These are phyloP conservation scores for Naganishia friedmannii DNA, from an alignment of 768 basidiomycete genomes.

Conservation along the genomic window DNA sequence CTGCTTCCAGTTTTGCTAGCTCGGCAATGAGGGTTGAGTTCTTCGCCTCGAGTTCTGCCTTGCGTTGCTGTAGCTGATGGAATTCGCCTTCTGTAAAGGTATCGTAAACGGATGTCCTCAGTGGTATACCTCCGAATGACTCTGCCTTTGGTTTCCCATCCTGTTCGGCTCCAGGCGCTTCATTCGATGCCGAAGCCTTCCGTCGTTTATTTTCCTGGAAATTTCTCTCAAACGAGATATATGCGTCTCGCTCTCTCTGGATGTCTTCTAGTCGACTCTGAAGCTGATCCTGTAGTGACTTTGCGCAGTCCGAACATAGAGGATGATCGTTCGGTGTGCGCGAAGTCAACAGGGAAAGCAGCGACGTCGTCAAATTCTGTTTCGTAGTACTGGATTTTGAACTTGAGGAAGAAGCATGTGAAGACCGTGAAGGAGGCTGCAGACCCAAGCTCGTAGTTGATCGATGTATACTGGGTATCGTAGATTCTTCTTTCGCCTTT, in stretches of 20 bases:
- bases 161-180: slow-evolving; percentile 27
- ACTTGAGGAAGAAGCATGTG: neutral
- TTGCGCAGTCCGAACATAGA: slow-evolving; percentile 89
- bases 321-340: slow-evolving; percentile 74
- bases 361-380: slow-evolving; percentile 41
- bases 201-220: slow-evolving; percentile 58
- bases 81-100: neutral
- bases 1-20: slow-evolving; percentile 34
- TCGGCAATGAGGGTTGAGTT: slow-evolving; percentile 8
- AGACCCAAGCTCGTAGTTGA: slow-evolving; percentile 3
- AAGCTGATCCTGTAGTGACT: slow-evolving; percentile 70
- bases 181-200: slow-evolving; percentile 52
- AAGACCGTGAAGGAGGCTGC: neutral
- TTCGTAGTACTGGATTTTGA: neutral
- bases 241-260: slow-evolving; percentile 85
- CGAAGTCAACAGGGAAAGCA: slow-evolving; percentile 55
- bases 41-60: neutral
- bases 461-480: neutral
- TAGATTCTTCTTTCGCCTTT: neutral
- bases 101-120: slow-evolving; percentile 19
- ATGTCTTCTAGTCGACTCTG: slow-evolving; percentile 82
- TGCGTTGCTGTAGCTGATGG: slow-evolving; percentile 5
- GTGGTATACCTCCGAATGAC: slow-evolving; percentile 8
- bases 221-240: slow-evolving; percentile 87
- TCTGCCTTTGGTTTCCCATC: slow-evolving; percentile 35